Base-by-base conservation (phyloP, 192 early-diverging fungal species). In the Entomortierella lignicola region DNA sequence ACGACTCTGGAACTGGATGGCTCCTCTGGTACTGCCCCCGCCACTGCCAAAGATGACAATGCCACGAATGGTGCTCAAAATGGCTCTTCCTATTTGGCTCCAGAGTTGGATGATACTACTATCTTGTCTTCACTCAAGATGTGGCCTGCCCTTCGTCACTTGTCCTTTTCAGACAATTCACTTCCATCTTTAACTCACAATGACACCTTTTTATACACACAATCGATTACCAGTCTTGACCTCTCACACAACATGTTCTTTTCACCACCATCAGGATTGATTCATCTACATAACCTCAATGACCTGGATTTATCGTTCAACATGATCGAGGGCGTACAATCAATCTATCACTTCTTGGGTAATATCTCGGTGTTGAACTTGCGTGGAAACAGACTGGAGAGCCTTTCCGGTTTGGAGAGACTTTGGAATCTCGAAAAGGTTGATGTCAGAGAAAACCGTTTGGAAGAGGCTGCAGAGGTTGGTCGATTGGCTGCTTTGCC, bases 371-470 rank as follows among this genome's bases (percentile, higher is more conserved):
- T 74, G 20, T 66, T 89, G n/a, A 82, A 87, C 52, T 42, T 89
- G 20, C 63, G 85, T 43, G 74, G 82, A 13, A 89, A 89, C 61
- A 75, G 86, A n/a, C 57, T 89, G 6, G 81, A 81, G 12, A 74
- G 80, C 27, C 64, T 89, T 41, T 86, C 81, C 11, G 88, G 88
- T 8, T 55, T 89, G 43, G 88, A 89, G 47, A 50, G 88, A 53
- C 60, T 89, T 3, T 88, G 82, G 80, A 83, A 85, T 25, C 64
- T 89, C 57, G 88, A 89, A 53, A 81, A 77, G 54, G 64, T 88
- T 20, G 86, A 89, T 60, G 57, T 89, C 11, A 43, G 88, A 26
- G 85, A 88, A 39, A 89, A 89, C 70, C 72, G 77, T 31, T 50
- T 89, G 63, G 74, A 69, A 13, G 88, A 89, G 32, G 74, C 77